A percentile compares a stretch with the other conserved stretches of the same genome.
These are phyloP conservation scores for Silene noctiflora DNA, from an alignment of 179 eudicot species.

Conservation along the genomic window DNA sequence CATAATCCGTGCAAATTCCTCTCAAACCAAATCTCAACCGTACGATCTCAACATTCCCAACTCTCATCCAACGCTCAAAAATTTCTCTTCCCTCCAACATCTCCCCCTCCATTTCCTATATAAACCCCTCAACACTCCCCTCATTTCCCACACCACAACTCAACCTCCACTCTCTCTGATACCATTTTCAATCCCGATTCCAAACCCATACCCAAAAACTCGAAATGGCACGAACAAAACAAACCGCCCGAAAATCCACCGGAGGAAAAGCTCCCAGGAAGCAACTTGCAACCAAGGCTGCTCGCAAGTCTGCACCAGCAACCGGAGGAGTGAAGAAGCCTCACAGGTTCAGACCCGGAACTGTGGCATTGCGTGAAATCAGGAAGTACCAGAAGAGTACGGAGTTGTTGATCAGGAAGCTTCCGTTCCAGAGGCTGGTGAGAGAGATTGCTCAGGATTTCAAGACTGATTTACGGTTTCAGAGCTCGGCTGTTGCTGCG, in stretches of 20 bases:
- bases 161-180: too few species aligned
- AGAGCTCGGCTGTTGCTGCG: conserved; percentile 23
- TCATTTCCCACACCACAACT: not conserved
- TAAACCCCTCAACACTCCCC: not conserved
- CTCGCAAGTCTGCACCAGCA: conserved; percentile 33
- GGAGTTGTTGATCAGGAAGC: conserved; percentile 30
- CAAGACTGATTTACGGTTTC: conserved; percentile 34
- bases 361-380: conserved; percentile 31
- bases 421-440: conserved; percentile 32
- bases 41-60: too few species aligned
- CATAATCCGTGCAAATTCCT: not conserved
- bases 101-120: not conserved
- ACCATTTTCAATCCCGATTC: not conserved
- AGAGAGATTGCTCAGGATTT: conserved; percentile 37
- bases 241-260: conserved; percentile 24
- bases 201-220: too few species aligned
- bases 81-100: not conserved
- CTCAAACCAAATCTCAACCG: not conserved
- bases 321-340: conserved; percentile 37
- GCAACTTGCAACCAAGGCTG: conserved; percentile 32
- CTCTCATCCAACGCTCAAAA: not conserved
- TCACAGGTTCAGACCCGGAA: conserved; percentile 32
- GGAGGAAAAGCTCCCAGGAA: conserved; percentile 3
- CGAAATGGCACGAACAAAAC: conserved; percentile 31
- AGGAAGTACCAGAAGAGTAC: conserved; percentile 24